Conservation (phyloP, 2,329 filamentous ascomycete genomes). For the Botrytis paeoniae region DNA sequence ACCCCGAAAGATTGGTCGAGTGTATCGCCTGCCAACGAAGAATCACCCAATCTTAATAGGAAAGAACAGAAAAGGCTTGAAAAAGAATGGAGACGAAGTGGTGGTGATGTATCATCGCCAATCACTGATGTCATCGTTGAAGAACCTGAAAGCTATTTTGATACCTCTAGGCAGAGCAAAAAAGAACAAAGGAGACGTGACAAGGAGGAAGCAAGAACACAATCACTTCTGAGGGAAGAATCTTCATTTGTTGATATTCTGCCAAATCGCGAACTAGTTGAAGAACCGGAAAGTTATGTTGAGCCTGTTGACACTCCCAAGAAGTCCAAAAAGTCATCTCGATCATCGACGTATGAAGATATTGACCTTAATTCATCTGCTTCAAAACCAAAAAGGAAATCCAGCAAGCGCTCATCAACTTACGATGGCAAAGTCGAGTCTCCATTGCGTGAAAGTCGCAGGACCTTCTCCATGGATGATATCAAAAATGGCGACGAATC, state of each 20-base stretch:
- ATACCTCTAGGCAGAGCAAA: constrained; percentile 42
- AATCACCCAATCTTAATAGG: constrained; percentile 37
- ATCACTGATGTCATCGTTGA: constrained; percentile 24
- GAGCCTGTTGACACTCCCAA: constrained; percentile 33
- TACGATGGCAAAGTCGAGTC: constrained; percentile 41
- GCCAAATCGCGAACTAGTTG: constrained; percentile 26
- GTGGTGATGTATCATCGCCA: constrained; percentile 26
- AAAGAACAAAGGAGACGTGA: constrained; percentile 50
- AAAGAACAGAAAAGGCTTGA: constrained; percentile 46
- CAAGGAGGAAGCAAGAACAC: constrained; percentile 40
- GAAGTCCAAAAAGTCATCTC: constrained; percentile 37
- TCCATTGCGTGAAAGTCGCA: constrained; percentile 27
- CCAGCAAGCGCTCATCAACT: constrained; percentile 33
- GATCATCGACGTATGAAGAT: constrained; percentile 29
- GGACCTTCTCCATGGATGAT: constrained; percentile 36
- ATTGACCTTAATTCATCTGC: not conserved
- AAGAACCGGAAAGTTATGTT: constrained; percentile 35
- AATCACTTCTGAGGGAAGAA: constrained; percentile 37
- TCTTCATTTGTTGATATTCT: constrained; percentile 26
- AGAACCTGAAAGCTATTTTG: constrained; percentile 34
- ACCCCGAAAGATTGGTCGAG: constrained; percentile 42
- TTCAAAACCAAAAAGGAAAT: constrained; percentile 29
- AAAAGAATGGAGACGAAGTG: constrained; percentile 40
- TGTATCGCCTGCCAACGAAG: constrained; percentile 38
- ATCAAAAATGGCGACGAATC: constrained; percentile 38